Evolutionary conservation across 2,329 filamentous ascomycete genomes (phyloP).

Genomic region (Magnaporthiopsis incrustans): DNA sequence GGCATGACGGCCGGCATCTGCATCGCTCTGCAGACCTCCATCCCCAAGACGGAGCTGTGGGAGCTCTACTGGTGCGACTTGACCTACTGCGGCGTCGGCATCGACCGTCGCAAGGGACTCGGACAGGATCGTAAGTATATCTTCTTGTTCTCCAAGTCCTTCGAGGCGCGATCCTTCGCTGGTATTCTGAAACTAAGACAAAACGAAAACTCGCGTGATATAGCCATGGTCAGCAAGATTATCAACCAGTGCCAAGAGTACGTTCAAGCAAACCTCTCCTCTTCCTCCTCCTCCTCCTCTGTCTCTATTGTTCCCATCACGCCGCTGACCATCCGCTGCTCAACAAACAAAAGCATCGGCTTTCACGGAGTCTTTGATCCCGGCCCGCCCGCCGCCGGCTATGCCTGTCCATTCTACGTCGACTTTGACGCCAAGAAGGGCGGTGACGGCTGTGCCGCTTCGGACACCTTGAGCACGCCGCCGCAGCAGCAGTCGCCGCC

Average conservation of each 20-base stretch:
- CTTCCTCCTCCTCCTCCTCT: background rate
- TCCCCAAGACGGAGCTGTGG: conserved; percentile 27
- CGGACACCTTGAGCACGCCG: background rate
- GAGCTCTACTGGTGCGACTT: conserved; percentile 45
- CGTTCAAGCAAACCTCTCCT: conserved; percentile 13
- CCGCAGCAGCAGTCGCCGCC: too few relatives aligned
- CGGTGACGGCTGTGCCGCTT: background rate
- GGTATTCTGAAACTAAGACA: background rate
- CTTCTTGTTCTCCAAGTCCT: conserved; percentile 8
- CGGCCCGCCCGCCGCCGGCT: conserved; percentile 24
- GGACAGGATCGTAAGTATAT: conserved; percentile 37
- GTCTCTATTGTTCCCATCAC: background rate
- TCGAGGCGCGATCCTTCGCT: background rate
- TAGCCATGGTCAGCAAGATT: conserved; percentile 43
- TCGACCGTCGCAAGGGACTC: conserved; percentile 16
- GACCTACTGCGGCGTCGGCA: conserved; percentile 39
- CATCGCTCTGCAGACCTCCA: conserved; percentile 4
- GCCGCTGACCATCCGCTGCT: background rate
- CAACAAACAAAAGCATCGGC: conserved; percentile 16
- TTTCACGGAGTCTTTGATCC: conserved; percentile 24
- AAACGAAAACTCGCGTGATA: background rate
- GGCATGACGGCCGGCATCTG: conserved; percentile 7
- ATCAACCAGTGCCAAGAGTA: conserved; percentile 45
- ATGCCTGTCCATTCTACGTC: conserved; percentile 18
- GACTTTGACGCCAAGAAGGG: background rate